phyloP scores from a whole-genome alignment of 164 flowering plant species.

The Nymphaea thermarum region DNA sequence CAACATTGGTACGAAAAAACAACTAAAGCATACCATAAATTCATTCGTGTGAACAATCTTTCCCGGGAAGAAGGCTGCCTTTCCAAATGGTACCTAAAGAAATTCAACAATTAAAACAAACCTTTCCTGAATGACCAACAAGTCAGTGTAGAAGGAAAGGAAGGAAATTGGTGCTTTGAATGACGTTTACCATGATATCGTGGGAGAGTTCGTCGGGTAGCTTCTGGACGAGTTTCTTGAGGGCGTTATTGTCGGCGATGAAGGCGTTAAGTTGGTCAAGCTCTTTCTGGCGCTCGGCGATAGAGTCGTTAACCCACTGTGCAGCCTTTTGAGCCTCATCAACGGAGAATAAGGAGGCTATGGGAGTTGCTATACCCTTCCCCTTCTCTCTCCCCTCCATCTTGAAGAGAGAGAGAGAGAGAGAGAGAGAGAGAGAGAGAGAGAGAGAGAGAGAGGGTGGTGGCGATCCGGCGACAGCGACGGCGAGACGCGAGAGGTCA shows the following conservation, averaged over 20 bases:
- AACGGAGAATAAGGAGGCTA: slow-evolving; percentile 44
- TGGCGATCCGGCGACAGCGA: too few relatives aligned
- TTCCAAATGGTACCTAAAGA: slow-evolving; percentile 78
- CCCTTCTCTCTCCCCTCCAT: not conserved
- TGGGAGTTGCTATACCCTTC: slow-evolving; percentile 62
- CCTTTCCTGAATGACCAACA: not conserved
- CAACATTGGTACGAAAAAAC: not conserved
- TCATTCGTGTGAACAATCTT: slow-evolving; percentile 83
- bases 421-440: slow-evolving; percentile 1
- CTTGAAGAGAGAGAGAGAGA: not conserved
- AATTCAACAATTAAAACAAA: not conserved
- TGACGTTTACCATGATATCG: slow-evolving; percentile 43
- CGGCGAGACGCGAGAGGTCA: too few relatives aligned
- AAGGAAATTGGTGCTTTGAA: not conserved
- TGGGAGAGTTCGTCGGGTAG: slow-evolving; percentile 85
- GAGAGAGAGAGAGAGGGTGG: too few relatives aligned
- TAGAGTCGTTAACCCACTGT: slow-evolving; percentile 36
- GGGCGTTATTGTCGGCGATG: slow-evolving; percentile 44
- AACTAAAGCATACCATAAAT: slow-evolving; percentile 32
- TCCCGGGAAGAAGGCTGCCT: slow-evolving; percentile 89
- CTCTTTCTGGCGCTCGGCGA: slow-evolving; percentile 33
- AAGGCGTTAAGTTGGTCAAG: slow-evolving; percentile 36
- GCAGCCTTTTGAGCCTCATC: slow-evolving; percentile 68
- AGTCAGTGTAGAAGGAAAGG: not conserved
- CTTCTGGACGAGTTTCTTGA: slow-evolving; percentile 58